Percentiles rank a stretch among this genome's conserved stretches.
Evolutionary conservation across 257 asterid species (phyloP).

Genomic region (Eucommia ulmoides): DNA sequence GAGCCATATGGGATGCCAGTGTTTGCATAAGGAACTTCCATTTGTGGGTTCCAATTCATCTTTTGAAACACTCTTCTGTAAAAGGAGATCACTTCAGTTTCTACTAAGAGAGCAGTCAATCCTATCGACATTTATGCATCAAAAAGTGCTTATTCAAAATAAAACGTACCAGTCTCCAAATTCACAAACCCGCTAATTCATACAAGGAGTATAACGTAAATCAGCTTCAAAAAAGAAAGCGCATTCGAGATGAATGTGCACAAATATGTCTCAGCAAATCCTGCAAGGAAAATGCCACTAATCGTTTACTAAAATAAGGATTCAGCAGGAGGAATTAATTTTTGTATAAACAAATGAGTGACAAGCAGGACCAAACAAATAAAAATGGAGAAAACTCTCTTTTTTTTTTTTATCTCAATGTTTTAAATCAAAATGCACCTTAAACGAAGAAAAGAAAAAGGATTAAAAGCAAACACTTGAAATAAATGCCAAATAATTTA

Average conservation of each 20-base stretch:
- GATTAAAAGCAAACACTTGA: too few relatives aligned
- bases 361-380: too few relatives aligned
- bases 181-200: background rate
- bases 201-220: background rate
- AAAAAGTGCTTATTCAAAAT: background rate
- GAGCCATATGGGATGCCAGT: slow-evolving; percentile 71
- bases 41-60: slow-evolving; percentile 58
- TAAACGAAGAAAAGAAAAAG: too few relatives aligned
- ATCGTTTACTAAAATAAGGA: too few relatives aligned
- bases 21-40: slow-evolving; percentile 55
- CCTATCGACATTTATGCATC: background rate
- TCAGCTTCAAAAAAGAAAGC: background rate
- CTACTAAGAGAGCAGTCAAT: background rate
- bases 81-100: background rate
- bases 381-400: too few relatives aligned
- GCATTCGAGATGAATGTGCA: background rate
- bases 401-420: too few relatives aligned
- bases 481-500: too few relatives aligned
- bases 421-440: too few relatives aligned
- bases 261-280: too few relatives aligned
- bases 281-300: too few relatives aligned
- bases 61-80: slow-evolving; percentile 11
- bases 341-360: too few relatives aligned
- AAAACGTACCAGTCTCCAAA: background rate
- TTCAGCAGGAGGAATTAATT: too few relatives aligned